Evolutionary conservation across 192 early-diverging fungal species (phyloP).

Genomic region (Backusella sp.): DNA sequence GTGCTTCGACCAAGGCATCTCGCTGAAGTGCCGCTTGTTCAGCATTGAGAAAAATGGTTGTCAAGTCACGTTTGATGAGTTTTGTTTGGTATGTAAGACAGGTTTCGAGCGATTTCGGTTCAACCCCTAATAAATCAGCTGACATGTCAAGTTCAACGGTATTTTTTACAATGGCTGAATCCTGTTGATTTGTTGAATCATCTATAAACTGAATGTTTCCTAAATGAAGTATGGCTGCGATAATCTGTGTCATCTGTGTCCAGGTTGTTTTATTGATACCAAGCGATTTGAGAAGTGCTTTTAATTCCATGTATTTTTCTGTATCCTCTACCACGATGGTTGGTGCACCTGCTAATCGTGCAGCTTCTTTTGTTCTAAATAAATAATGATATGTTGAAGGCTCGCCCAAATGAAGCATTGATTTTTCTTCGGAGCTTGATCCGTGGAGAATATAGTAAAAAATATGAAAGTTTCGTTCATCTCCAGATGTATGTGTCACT

Average conservation of each 20-base stretch:
- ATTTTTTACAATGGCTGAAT: conserved; percentile 75
- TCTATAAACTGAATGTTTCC: conserved; percentile 83
- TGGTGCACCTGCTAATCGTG: conserved; percentile 30
- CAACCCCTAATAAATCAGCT: conserved; percentile 81
- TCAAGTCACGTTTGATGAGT: conserved; percentile 74
- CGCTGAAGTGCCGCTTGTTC: conserved; percentile 66
- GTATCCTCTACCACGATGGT: conserved; percentile 40
- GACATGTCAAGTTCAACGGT: conserved; percentile 68
- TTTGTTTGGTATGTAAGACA: conserved; percentile 80
- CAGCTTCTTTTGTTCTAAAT: conserved; percentile 13
- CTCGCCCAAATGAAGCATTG: conserved; percentile 68
- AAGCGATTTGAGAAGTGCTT: conserved; percentile 51
- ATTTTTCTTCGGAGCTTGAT: conserved; percentile 67
- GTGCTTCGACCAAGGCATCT: conserved; percentile 64
- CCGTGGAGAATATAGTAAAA: conserved; percentile 94
- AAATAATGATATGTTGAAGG: conserved; percentile 47
- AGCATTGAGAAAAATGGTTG: conserved; percentile 75
- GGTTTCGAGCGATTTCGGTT: conserved; percentile 63
- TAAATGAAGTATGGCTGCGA: conserved; percentile 84
- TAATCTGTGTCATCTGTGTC: conserved; percentile 75
- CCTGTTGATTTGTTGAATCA: conserved; percentile 61
- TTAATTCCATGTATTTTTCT: conserved; percentile 60
- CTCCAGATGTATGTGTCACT: conserved; percentile 56
- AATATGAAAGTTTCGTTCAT: conserved; percentile 89
- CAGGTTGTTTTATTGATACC: conserved; percentile 67